Percentiles rank a stretch among this genome's conserved stretches.
These are phyloP conservation scores for Macrolepiota dolichaula DNA, from an alignment of 768 basidiomycete genomes.

Conservation along the genomic window DNA sequence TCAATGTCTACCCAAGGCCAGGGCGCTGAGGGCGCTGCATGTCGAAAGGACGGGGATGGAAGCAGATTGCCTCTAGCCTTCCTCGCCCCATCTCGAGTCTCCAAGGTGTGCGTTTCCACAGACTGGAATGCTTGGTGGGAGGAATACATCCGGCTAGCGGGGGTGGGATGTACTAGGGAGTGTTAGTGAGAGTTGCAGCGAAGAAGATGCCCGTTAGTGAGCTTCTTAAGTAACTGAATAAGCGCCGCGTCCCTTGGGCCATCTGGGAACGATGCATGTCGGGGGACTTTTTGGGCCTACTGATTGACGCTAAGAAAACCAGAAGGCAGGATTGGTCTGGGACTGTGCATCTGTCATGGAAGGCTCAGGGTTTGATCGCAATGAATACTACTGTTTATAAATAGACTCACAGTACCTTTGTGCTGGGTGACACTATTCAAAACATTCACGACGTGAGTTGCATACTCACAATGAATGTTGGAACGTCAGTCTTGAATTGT, in stretches of 20 bases:
- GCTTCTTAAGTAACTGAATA: neutral
- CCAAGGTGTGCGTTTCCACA: neutral
- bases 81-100: neutral
- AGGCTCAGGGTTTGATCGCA: neutral
- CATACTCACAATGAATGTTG: no score
- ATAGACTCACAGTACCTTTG: neutral
- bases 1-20: slow-evolving; percentile 42
- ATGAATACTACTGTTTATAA: neutral
- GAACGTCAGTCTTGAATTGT: no score
- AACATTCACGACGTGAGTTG: no score
- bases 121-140: neutral
- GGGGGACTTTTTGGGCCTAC: neutral
- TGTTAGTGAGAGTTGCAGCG: neutral
- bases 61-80: slow-evolving; percentile 7
- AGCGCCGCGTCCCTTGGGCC: neutral
- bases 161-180: neutral
- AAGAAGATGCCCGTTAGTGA: neutral
- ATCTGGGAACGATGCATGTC: neutral
- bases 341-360: neutral
- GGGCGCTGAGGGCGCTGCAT: slow-evolving; percentile 37
- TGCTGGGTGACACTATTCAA: no score
- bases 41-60: slow-evolving; percentile 33
- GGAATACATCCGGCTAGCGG: neutral
- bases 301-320: neutral
- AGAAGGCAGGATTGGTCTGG: neutral